A percentile compares a stretch with the other conserved stretches of the same genome.
These are phyloP conservation scores for Acmispon strigosus DNA, from an alignment of 306 rosid species.

Conservation along the genomic window DNA sequence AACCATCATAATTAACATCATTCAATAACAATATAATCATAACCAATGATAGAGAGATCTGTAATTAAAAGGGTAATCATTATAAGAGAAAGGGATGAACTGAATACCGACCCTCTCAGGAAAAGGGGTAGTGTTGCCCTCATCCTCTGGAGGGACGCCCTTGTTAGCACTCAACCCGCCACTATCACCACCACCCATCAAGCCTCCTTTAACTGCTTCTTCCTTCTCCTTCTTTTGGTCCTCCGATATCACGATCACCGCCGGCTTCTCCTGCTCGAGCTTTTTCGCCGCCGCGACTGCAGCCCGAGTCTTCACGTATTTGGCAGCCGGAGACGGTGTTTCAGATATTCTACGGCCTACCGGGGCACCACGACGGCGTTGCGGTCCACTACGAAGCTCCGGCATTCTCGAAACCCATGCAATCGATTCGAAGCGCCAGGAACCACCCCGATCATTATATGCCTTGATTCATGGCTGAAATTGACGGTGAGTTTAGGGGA, in stretches of 20 bases:
- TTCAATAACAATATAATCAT: not conserved
- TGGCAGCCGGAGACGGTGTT: constrained; percentile 34
- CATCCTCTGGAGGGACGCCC: constrained; percentile 74
- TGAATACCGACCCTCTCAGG: constrained; percentile 63
- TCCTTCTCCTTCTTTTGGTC: constrained; percentile 20
- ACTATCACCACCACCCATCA: constrained; percentile 81
- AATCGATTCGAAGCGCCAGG: constrained; percentile 33
- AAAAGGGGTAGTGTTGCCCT: constrained; percentile 74
- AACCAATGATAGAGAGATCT: not conserved
- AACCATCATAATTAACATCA: not conserved
- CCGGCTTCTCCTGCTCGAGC: constrained; percentile 25
- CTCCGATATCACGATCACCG: constrained; percentile 56
- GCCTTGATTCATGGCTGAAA: constrained; percentile 34
- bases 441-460: constrained; percentile 57
- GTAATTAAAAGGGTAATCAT: not conserved
- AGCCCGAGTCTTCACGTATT: constrained; percentile 75
- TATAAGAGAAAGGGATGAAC: not conserved
- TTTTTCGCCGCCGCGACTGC: constrained; percentile 56
- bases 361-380: constrained; percentile 73
- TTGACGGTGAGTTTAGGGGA: not conserved
- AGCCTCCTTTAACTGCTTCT: constrained; percentile 22
- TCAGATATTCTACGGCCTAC: constrained; percentile 40
- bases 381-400: constrained; percentile 82
- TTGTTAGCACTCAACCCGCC: constrained; percentile 89
- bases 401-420: constrained; percentile 89